phyloP scores from a whole-genome alignment of 768 basidiomycete species.

The Chiua virens region DNA sequence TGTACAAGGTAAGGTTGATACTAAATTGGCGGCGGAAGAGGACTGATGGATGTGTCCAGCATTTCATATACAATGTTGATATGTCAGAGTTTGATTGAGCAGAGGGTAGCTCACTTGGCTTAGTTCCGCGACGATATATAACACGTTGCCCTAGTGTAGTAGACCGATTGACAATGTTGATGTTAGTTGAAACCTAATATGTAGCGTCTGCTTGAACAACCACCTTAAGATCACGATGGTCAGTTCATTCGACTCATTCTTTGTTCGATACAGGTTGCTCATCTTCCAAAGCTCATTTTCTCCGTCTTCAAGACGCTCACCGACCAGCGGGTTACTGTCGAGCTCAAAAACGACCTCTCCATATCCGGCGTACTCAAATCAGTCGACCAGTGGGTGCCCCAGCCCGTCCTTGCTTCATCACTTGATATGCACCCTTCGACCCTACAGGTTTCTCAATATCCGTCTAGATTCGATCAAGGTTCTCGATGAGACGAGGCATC shows the following conservation, averaged over 20 bases:
- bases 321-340: constrained; percentile 94
- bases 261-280: neutral
- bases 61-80: constrained; percentile 34
- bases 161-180: neutral
- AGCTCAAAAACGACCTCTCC: constrained; percentile 97
- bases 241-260: constrained; percentile 2
- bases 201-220: neutral
- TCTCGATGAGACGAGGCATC: constrained; percentile 88
- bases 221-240: constrained; percentile 23
- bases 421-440: neutral
- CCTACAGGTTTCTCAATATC: constrained; percentile 86
- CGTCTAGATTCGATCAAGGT: constrained; percentile 93
- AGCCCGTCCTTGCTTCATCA: neutral
- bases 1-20: constrained; percentile 66
- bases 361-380: constrained; percentile 96
- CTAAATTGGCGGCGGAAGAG: neutral
- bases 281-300: constrained; percentile 68
- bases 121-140: too few relatives aligned
- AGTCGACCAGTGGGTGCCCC: constrained; percentile 84
- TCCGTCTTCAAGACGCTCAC: constrained; percentile 99
- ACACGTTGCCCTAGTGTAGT: too few relatives aligned
- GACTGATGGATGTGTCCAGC: constrained; percentile 15
- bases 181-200: neutral
- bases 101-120: too few relatives aligned
- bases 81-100: constrained; percentile 36